Base-by-base conservation (phyloP, 306 rosid species). In the Quercus alba region DNA sequence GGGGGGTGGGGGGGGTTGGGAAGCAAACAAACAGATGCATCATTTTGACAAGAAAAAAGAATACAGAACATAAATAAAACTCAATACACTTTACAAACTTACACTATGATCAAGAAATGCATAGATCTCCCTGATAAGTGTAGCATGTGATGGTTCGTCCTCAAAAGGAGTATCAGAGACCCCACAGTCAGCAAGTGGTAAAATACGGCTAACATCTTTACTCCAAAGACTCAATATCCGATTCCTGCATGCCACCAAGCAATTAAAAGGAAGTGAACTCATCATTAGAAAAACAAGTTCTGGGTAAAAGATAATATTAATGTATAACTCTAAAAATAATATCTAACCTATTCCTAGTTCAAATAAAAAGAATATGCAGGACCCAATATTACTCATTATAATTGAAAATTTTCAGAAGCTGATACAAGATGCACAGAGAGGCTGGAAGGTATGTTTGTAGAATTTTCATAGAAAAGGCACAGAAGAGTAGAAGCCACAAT, bases 101-200 rank as follows among this genome's bases (percentile, higher is more conserved):
- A 96, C 99, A 82, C 88, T 91, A 75, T 85, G 97, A 85, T 96
- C 96, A 5, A 96, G 97, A 87, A 96, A 96, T 68, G 92, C 76
- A 81, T 91, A 96, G 89, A 93, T 90, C 80, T 96, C 98, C 89
- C 94, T 93, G 75, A 85, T 78, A 79, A 96, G 91, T 79, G 92
- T 76, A 62, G 88, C 86, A 70, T 75, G 90, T 13, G 90, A 81
- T 77, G 88, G 80, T 85, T 90, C 98, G 77, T 84, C 88, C 75
- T 77, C 84, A 46, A 84, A 83, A 73, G 80, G 75, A 56, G 80
- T 57, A 85, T 81, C 91, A 81, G 86, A 78, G 72, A 89, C 90
- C 78, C 99, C 98, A 88, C 97, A 96, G 61, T 96, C 98, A 73
- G 91, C 78, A 73, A 96, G 98, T 79, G 93, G 97, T 85, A 96